A percentile compares a stretch with the other conserved stretches of the same genome.
These are phyloP conservation scores for Salvia miltiorrhiza DNA, from an alignment of 257 asterid genomes.

Conservation along the genomic window DNA sequence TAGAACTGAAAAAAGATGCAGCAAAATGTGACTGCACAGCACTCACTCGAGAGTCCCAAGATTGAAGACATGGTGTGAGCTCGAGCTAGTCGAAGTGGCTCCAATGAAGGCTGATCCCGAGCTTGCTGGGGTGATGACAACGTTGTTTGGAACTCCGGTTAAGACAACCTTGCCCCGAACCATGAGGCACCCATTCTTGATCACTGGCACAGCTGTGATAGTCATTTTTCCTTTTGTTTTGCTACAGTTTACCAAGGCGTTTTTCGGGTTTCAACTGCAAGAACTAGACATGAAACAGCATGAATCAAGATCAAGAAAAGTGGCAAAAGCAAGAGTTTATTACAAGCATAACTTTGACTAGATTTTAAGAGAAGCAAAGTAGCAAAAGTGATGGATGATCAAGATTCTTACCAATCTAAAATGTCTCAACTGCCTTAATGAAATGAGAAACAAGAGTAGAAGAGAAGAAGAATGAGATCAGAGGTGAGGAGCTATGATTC, in stretches of 20 bases:
- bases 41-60: conserved; percentile 59
- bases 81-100: conserved; percentile 30
- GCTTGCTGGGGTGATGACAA: conserved; percentile 37
- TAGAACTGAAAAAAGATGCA: too few relatives aligned
- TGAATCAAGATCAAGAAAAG: not conserved
- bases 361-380: not conserved
- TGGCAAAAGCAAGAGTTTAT: not conserved
- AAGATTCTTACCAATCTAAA: conserved; percentile 11
- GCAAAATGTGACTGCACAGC: not conserved
- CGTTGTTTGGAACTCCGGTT: conserved; percentile 37
- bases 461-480: not conserved
- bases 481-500: conserved; percentile 25
- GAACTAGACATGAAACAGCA: not conserved
- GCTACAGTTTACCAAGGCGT: not conserved
- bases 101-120: conserved; percentile 55
- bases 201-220: conserved; percentile 44
- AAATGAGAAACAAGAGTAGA: not conserved
- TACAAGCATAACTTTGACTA: not conserved
- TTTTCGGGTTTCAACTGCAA: conserved; percentile 15
- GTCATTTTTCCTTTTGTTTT: conserved; percentile 38
- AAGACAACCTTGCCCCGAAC: conserved; percentile 51
- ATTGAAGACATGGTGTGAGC: conserved; percentile 45
- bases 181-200: conserved; percentile 46
- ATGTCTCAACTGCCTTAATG: not conserved
- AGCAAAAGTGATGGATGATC: not conserved